These are phyloP conservation scores for Kingdonia uniflora DNA, from an alignment of 164 flowering plant genomes.

Conservation along the genomic window DNA sequence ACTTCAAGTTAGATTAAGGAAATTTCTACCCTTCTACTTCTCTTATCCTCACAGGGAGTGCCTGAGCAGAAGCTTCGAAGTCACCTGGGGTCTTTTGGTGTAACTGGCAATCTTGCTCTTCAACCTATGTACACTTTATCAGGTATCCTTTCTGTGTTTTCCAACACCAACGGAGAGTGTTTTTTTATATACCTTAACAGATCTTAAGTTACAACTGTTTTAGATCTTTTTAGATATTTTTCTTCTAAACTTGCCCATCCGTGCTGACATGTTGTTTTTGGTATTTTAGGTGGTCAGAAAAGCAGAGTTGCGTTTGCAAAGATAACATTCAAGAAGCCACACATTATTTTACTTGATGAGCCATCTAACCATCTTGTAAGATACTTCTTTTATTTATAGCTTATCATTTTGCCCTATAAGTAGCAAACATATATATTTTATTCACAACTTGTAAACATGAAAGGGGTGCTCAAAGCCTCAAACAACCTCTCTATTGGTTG, in stretches of 20 bases:
- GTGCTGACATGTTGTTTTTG: not conserved
- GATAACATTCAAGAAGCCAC: conserved; percentile 98
- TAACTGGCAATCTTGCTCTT: conserved; percentile 97
- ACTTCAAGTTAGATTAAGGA: too few relatives aligned
- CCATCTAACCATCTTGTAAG: conserved; percentile 98
- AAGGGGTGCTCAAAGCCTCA: too few relatives aligned
- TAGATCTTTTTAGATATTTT: too few relatives aligned
- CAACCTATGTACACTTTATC: conserved; percentile 99
- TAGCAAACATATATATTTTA: too few relatives aligned
- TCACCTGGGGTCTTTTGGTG: conserved; percentile 97
- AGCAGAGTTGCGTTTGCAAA: conserved; percentile 99
- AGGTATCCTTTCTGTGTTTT: conserved; percentile 32
- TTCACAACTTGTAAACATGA: too few relatives aligned
- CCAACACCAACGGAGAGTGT: too few relatives aligned
- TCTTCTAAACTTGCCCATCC: not conserved
- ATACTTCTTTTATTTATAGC: too few relatives aligned
- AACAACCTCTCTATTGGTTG: too few relatives aligned
- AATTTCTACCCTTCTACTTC: not conserved
- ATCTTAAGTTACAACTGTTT: too few relatives aligned
- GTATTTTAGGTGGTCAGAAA: conserved; percentile 88
- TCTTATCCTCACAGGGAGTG: conserved; percentile 59
- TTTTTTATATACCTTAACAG: too few relatives aligned
- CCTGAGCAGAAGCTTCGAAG: conserved; percentile 95
- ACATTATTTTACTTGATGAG: conserved; percentile 90
- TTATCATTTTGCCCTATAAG: too few relatives aligned